Conservation (phyloP, 305 asterid genomes). For the Fraxinus sp. region DNA sequence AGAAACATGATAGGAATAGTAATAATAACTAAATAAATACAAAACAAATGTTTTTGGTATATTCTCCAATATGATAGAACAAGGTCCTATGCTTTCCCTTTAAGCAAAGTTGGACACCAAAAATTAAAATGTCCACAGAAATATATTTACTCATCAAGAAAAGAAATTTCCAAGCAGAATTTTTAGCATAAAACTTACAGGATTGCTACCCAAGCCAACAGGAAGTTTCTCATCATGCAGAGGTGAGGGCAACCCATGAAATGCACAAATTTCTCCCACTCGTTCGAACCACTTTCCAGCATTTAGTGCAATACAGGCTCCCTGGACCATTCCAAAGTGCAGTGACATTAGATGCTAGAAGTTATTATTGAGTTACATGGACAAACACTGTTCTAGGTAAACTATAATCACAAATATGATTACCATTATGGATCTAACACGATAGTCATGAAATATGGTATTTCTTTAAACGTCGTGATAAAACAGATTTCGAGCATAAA, state of each 20-base stretch:
- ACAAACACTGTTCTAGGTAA: constrained; percentile 9
- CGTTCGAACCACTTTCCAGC: constrained; percentile 80
- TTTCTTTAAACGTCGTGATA: constrained; percentile 11
- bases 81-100: background rate
- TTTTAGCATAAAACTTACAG: constrained; percentile 58
- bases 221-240: constrained; percentile 85
- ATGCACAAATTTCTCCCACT: constrained; percentile 61
- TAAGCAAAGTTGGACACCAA: background rate
- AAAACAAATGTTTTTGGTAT: background rate
- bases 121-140: background rate
- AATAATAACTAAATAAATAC: background rate
- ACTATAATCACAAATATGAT: constrained; percentile 12
- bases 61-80: background rate
- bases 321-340: constrained; percentile 47
- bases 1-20: background rate
- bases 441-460: constrained; percentile 17
- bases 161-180: background rate
- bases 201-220: constrained; percentile 97
- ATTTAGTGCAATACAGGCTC: constrained; percentile 87
- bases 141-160: constrained; percentile 11
- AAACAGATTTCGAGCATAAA: background rate
- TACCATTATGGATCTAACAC: constrained; percentile 15
- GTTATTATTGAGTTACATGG: constrained; percentile 24
- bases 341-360: constrained; percentile 26
- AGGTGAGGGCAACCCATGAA: constrained; percentile 65